Evolutionary conservation across 371 early-diverging fungal species (phyloP).

Genomic region (Rhizopus arrhizus): DNA sequence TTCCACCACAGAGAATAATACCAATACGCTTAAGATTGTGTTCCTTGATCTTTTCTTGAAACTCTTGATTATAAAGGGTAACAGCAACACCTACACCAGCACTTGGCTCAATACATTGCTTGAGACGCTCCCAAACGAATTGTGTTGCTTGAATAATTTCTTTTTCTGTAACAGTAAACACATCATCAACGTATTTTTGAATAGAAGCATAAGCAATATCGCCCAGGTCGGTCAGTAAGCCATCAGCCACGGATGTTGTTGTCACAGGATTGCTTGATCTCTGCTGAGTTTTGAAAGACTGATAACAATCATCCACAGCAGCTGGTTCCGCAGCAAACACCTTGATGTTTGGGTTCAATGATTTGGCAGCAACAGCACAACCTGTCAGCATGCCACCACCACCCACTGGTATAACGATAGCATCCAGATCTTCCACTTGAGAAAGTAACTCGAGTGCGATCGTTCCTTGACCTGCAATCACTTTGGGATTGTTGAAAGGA

Average conservation of each 20-base stretch:
- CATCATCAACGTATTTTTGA: slow-evolving; percentile 48
- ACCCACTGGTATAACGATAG: slow-evolving; percentile 56
- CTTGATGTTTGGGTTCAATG: slow-evolving; percentile 33
- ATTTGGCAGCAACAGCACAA: slow-evolving; percentile 49
- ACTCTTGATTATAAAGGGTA: slow-evolving; percentile 45
- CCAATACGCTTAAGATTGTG: slow-evolving; percentile 34
- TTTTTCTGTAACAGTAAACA: slow-evolving; percentile 57
- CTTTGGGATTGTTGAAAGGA: slow-evolving; percentile 48
- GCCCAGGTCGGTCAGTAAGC: slow-evolving; percentile 46
- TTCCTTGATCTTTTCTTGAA: slow-evolving; percentile 23
- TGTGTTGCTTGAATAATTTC: slow-evolving; percentile 55
- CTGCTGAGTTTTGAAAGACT: slow-evolving; percentile 28
- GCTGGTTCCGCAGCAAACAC: slow-evolving; percentile 60
- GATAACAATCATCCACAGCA: slow-evolving; percentile 44
- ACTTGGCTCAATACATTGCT: slow-evolving; percentile 59
- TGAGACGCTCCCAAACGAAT: slow-evolving; percentile 55
- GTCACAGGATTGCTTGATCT: slow-evolving; percentile 17
- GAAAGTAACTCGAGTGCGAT: slow-evolving; percentile 51
- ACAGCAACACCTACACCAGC: slow-evolving; percentile 57
- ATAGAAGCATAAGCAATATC: slow-evolving; percentile 49
- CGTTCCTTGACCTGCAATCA: slow-evolving; percentile 69
- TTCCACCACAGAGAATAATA: slow-evolving; percentile 48
- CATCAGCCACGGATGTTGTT: slow-evolving; percentile 45
- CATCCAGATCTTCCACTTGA: slow-evolving; percentile 53
- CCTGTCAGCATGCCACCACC: slow-evolving; percentile 67